phyloP scores from a whole-genome alignment of 2,329 filamentous ascomycete genomes.

The Xylariaceae sp. region DNA sequence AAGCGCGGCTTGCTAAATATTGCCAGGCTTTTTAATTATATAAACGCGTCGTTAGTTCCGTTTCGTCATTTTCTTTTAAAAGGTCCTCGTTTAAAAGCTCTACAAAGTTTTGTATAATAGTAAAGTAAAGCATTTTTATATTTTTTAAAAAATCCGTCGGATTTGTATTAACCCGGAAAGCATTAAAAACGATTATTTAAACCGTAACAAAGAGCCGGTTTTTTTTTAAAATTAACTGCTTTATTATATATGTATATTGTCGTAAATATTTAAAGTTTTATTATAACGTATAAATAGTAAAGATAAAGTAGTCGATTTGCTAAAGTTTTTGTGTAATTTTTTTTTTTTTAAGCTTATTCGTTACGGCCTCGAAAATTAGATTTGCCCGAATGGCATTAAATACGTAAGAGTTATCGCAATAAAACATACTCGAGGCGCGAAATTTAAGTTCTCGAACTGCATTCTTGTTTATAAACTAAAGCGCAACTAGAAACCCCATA shows the following conservation, averaged over 20 bases:
- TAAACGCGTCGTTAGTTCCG: neutral
- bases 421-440: neutral
- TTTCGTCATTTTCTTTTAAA: constrained; percentile 6
- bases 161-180: neutral
- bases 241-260: constrained; percentile 6
- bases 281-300: constrained; percentile 1
- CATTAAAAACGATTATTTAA: neutral
- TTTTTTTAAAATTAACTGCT: neutral
- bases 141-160: neutral
- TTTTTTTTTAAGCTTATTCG: neutral
- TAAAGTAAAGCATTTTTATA: constrained; percentile 1
- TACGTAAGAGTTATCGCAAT: neutral
- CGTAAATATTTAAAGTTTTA: constrained; percentile 14
- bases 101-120: constrained; percentile 10
- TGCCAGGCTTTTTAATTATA: constrained; percentile 11
- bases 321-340: neutral
- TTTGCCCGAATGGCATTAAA: neutral
- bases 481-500: constrained; percentile 1
- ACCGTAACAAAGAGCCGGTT: neutral
- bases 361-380: neutral
- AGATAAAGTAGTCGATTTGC: constrained; percentile 4
- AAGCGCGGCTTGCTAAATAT: neutral
- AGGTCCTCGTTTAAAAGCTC: neutral
- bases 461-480: constrained; percentile 4
- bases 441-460: constrained; percentile 5